Conservation (phyloP, 768 basidiomycete species). For the Gautieria morchelliformis region DNA sequence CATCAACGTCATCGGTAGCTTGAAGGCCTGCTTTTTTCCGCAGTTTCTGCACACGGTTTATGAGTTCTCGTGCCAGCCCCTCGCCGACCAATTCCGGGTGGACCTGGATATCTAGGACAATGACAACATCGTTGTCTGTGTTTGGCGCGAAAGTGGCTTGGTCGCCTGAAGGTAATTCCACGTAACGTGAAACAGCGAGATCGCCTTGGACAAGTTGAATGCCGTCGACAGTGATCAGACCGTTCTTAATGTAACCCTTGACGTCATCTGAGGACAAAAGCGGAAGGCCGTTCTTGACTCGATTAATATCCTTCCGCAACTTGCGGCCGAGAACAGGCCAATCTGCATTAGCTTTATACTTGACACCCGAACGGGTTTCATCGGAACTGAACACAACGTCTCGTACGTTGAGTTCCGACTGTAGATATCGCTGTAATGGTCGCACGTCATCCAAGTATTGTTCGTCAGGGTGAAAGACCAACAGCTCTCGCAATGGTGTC, state of each 20-base stretch:
- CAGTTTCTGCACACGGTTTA: constrained; percentile 89
- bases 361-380: constrained; percentile 76
- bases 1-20: constrained; percentile 86
- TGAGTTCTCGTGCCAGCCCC: constrained; percentile 82
- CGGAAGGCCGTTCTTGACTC: constrained; percentile 84
- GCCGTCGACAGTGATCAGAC: constrained; percentile 77
- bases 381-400: constrained; percentile 84
- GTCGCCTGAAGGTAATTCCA: constrained; percentile 56
- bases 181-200: constrained; percentile 84
- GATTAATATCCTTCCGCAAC: constrained; percentile 81
- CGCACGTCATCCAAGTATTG: constrained; percentile 80
- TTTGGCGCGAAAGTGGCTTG: constrained; percentile 54
- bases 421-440: constrained; percentile 78
- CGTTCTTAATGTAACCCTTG: constrained; percentile 63
- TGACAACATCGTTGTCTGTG: constrained; percentile 90
- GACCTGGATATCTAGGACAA: constrained; percentile 82
- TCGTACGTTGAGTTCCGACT: constrained; percentile 92
- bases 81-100: constrained; percentile 82
- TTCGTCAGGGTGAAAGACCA: constrained; percentile 85
- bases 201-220: constrained; percentile 89
- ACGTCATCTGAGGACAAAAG: constrained; percentile 72
- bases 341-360: constrained; percentile 87
- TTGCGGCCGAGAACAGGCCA: constrained; percentile 93
- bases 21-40: constrained; percentile 94
- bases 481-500: constrained; percentile 87